Percentiles rank a stretch among this genome's conserved stretches.
These are phyloP conservation scores for Bolboschoenoplectus hybrid DNA, from an alignment of 202 grass and related monocot genomes.

Conservation along the genomic window DNA sequence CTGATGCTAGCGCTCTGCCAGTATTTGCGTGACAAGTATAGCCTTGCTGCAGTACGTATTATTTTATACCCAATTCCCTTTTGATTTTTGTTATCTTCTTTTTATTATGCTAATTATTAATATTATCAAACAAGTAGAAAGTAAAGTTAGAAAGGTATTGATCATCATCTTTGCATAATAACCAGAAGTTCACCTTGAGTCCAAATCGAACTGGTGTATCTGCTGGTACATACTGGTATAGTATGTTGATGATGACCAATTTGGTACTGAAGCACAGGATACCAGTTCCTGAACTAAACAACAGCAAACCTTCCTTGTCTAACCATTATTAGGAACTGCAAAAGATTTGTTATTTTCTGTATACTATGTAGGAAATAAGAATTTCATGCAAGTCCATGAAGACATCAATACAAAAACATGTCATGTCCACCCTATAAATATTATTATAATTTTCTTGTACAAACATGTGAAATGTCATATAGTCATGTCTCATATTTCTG, in stretches of 20 bases:
- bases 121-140: not conserved
- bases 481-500: not conserved
- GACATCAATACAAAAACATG: not conserved
- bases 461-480: not conserved
- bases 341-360: not conserved
- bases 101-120: not conserved
- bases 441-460: not conserved
- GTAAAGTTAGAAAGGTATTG: not conserved
- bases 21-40: slow-evolving; percentile 81
- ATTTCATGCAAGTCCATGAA: not conserved
- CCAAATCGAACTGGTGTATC: not conserved
- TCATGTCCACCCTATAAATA: not conserved
- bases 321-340: not conserved
- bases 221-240: not conserved
- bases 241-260: not conserved
- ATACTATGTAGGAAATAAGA: not conserved
- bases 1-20: slow-evolving; percentile 90
- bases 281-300: not conserved
- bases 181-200: not conserved
- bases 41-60: slow-evolving; percentile 85
- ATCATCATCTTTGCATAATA: not conserved
- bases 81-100: not conserved
- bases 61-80: slow-evolving; percentile 1
- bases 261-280: not conserved
- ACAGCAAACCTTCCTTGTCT: not conserved